Evolutionary conservation across 2,329 filamentous ascomycete genomes (phyloP).

Genomic region (Ophiocordyceps camponoti-rufipedis): DNA sequence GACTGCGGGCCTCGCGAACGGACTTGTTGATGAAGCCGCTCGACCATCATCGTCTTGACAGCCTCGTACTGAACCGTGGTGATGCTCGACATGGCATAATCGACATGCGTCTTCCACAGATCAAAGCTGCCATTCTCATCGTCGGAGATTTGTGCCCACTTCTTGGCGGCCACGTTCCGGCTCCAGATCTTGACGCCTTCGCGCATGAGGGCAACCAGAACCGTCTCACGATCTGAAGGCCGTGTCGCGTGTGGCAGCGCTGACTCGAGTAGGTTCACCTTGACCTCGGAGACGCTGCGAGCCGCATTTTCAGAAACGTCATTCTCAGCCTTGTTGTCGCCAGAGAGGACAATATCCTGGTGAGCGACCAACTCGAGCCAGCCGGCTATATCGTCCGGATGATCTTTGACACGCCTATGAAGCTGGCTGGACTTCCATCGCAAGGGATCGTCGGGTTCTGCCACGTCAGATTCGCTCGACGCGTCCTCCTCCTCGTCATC

Average conservation of each 20-base stretch:
- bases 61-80: constrained; percentile 49
- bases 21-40: constrained; percentile 21
- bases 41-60: constrained; percentile 38
- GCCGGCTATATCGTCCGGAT: constrained; percentile 46
- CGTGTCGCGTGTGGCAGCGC: constrained; percentile 41
- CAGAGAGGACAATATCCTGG: constrained; percentile 49
- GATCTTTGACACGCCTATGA: constrained; percentile 41
- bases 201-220: constrained; percentile 52
- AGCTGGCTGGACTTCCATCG: constrained; percentile 42
- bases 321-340: constrained; percentile 23
- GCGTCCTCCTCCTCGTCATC: constrained; percentile 24
- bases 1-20: constrained; percentile 2
- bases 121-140: constrained; percentile 20
- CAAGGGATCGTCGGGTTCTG: constrained; percentile 23
- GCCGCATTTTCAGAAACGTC: constrained; percentile 39
- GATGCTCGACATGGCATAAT: constrained; percentile 54
- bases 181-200: constrained; percentile 66
- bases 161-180: constrained; percentile 34
- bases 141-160: constrained; percentile 39
- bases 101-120: constrained; percentile 57
- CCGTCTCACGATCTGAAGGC: constrained; percentile 30
- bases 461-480: constrained; percentile 15
- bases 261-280: constrained; percentile 61
- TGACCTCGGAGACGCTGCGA: constrained; percentile 58
- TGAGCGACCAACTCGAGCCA: constrained; percentile 70